Evolutionary conservation across 257 asterid species (phyloP), one percentile per base, ranked within the genome.

Genomic region (Scutellaria barbata): DNA sequence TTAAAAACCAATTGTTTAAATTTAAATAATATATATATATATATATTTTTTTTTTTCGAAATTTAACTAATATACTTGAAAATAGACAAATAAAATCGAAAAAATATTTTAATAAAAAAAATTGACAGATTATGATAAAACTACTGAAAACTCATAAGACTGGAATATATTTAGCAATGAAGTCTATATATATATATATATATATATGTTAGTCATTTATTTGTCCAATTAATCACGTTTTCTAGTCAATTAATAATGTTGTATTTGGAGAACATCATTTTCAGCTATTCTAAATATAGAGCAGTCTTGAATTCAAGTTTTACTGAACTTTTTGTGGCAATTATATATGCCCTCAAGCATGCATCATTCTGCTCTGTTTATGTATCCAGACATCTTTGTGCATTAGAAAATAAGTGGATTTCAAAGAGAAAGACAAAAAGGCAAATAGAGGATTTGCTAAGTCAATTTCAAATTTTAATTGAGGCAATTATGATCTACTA

Each of bases 251-350:
- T 22, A 7, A 14, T 37, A 54, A 54, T 18, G 25, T 14, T 10
- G 25, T 54, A 18, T 63, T 20, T 18, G 7, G 45, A 0, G 25
- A 20, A 43, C 16, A 25, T 41, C 53, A 45, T 54, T 52, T 56
- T 56, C 12, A 39, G 40, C 42, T 42, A 53, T 8, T 62, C 47
- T 10, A 48, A 30, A 51, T 4, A 41, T 53, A 74, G 70, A 57
- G 58, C 74, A 67, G 14, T 41, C 45, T 18, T 22, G 64, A 54
- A 46, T 63, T 13, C 47, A 69, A 37, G 33, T 10, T 37, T 30
- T 35, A 37, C 51, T 41, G 14, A 63, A 33, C 53, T 53, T 70
- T 62, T 53, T 9, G 76, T 68, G 80, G 47, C 73, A 76, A 63
- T 64, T 53, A 50, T n/a, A n/a, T n/a, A n/a, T 63, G 50, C 62